phyloP scores from a whole-genome alignment of 495 filamentous ascomycete genomes.

The Collariella sp. region DNA sequence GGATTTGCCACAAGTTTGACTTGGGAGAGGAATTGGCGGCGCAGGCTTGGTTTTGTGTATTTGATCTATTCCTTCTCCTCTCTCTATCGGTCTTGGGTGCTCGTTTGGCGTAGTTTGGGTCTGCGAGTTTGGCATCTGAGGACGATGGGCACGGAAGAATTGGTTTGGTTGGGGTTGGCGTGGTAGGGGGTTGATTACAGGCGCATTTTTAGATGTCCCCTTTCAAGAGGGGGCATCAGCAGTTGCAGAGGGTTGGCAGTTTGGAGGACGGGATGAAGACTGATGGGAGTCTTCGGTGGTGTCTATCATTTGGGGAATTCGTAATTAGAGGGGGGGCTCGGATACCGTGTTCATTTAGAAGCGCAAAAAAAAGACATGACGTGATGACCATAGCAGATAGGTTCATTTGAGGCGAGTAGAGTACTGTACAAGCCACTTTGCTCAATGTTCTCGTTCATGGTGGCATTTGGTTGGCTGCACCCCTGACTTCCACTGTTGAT shows the following conservation, averaged over 20 bases:
- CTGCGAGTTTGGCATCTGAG: neutral
- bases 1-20: too few relatives aligned
- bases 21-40: too few relatives aligned
- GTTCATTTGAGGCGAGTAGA: neutral
- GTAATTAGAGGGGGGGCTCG: neutral
- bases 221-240: neutral
- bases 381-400: neutral
- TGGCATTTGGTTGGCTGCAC: too few relatives aligned
- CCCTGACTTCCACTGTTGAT: too few relatives aligned
- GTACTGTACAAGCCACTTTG: neutral
- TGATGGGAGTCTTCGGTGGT: neutral
- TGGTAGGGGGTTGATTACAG: neutral
- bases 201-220: neutral
- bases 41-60: neutral
- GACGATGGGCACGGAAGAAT: too few relatives aligned
- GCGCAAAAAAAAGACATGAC: neutral
- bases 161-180: neutral
- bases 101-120: neutral
- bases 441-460: too few relatives aligned
- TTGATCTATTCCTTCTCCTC: neutral
- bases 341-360: neutral
- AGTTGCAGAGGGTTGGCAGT: neutral
- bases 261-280: neutral
- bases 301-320: neutral
- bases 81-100: neutral